Percentiles rank a stretch among this genome's conserved stretches.
Conservation (phyloP, 768 basidiomycete species). For the Cystobasidium ongulense region DNA sequence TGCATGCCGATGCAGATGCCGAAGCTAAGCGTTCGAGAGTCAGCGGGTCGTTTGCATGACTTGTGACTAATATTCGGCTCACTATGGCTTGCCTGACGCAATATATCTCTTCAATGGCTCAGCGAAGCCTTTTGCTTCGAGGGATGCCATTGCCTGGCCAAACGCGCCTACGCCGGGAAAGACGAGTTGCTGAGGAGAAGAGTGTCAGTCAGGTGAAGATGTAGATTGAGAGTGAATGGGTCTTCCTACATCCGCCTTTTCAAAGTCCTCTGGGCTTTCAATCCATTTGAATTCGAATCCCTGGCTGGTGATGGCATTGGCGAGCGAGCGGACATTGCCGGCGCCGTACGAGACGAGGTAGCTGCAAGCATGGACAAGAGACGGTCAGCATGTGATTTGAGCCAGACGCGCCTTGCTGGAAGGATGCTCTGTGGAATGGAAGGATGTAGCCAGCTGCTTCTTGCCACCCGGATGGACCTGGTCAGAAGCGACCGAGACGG, state of each 20-base stretch:
- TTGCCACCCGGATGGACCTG: too few relatives aligned
- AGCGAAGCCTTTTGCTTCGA: conserved; percentile 63
- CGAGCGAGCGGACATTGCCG: conserved; percentile 85
- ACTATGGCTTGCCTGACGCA: conserved; percentile 73
- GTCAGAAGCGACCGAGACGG: too few relatives aligned
- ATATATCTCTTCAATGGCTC: conserved; percentile 76
- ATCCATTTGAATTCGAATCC: conserved; percentile 89
- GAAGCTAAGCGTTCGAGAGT: conserved; percentile 34
- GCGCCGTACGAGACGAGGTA: conserved; percentile 96
- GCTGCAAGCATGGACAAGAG: neutral
- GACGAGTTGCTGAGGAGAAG: conserved; percentile 68
- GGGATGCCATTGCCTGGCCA: conserved; percentile 71
- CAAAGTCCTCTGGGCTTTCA: conserved; percentile 66
- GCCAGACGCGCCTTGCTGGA: too few relatives aligned
- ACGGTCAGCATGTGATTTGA: neutral
- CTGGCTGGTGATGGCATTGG: conserved; percentile 75
- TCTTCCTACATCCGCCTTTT: conserved; percentile 71
- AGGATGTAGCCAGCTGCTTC: neutral
- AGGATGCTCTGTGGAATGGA: neutral
- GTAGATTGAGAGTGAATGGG: neutral
- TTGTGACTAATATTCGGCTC: conserved; percentile 51
- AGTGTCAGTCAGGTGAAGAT: neutral
- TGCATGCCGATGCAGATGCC: conserved; percentile 99
- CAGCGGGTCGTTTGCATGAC: too few relatives aligned
- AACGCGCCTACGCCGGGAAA: conserved; percentile 97